Evolutionary conservation across 2,329 filamentous ascomycete genomes (phyloP).

Genomic region (Dactylellina sp.): DNA sequence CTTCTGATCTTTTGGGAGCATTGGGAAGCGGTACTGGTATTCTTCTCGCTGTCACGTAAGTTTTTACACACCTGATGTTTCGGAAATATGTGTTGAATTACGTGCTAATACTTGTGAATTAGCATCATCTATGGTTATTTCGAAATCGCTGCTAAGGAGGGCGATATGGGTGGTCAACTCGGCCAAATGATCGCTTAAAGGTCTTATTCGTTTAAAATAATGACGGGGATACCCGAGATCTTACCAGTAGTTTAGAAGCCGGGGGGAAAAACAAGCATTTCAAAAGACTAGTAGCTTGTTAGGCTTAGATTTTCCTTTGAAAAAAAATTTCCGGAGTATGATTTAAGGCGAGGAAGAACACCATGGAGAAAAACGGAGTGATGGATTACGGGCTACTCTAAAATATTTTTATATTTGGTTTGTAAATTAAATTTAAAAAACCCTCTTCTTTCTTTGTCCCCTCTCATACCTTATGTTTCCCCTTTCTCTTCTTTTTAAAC

Average conservation of each 20-base stretch:
- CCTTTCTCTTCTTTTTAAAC: constrained; percentile 8
- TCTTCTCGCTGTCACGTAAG: constrained; percentile 96
- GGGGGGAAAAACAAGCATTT: not conserved
- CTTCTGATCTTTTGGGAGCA: constrained; percentile 93
- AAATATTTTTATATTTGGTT: constrained; percentile 49
- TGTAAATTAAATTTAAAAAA: constrained; percentile 57
- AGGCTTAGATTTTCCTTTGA: not conserved
- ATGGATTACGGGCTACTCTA: constrained; percentile 23
- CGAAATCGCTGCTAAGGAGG: constrained; percentile 98
- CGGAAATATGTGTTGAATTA: constrained; percentile 59
- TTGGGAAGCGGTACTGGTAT: constrained; percentile 98
- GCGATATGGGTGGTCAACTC: constrained; percentile 81
- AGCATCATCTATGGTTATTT: constrained; percentile 99
- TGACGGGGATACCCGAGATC: constrained; percentile 9
- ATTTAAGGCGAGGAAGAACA: constrained; percentile 11
- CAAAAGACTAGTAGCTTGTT: not conserved
- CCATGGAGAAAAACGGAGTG: constrained; percentile 12
- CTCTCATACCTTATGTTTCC: constrained; percentile 4
- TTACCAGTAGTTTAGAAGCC: constrained; percentile 10
- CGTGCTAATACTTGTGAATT: constrained; percentile 61
- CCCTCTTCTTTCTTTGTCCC: constrained; percentile 24
- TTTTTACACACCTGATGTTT: constrained; percentile 61
- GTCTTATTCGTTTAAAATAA: not conserved
- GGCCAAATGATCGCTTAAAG: constrained; percentile 60
- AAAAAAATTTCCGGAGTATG: not conserved